A percentile compares a stretch with the other conserved stretches of the same genome.
Conservation (phyloP, 208 protist genomes). For the Trypanosoma melophagium region DNA sequence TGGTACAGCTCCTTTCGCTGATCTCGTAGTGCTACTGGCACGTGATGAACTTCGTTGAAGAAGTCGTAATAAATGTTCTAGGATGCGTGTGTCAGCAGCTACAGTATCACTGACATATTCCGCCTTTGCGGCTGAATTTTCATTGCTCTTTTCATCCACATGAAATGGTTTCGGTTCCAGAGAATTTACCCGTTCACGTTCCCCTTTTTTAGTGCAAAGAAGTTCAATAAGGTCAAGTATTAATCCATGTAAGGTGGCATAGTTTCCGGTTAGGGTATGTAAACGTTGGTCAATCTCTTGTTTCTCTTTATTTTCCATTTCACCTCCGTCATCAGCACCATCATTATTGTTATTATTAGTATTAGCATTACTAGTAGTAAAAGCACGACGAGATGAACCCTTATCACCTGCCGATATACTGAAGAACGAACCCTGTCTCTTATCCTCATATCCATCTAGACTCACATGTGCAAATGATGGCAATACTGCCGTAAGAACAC, state of each 20-base stretch:
- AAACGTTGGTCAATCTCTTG: background rate
- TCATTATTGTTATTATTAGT: background rate
- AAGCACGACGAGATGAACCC: too few species aligned
- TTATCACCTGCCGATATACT: too few species aligned
- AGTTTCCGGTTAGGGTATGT: background rate
- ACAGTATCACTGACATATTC: conserved; percentile 4
- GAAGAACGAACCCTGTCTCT: too few species aligned
- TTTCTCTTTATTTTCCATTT: background rate
- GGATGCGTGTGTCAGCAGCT: background rate
- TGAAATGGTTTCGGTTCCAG: background rate
- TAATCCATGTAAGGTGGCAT: conserved; percentile 1
- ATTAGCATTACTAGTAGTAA: background rate
- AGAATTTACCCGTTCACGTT: background rate
- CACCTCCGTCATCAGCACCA: background rate
- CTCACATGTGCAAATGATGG: too few species aligned
- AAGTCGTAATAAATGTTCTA: background rate
- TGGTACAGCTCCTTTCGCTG: too few species aligned
- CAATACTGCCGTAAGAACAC: too few species aligned
- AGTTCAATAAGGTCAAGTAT: conserved; percentile 2
- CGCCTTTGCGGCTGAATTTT: conserved; percentile 2
- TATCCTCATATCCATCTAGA: too few species aligned
- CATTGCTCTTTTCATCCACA: background rate
- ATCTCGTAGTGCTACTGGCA: too few species aligned
- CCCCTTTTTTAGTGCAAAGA: background rate
- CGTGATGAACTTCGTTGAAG: background rate